phyloP scores from a whole-genome alignment of 192 early-diverging fungal species.

The Rhizophagus clarus region DNA sequence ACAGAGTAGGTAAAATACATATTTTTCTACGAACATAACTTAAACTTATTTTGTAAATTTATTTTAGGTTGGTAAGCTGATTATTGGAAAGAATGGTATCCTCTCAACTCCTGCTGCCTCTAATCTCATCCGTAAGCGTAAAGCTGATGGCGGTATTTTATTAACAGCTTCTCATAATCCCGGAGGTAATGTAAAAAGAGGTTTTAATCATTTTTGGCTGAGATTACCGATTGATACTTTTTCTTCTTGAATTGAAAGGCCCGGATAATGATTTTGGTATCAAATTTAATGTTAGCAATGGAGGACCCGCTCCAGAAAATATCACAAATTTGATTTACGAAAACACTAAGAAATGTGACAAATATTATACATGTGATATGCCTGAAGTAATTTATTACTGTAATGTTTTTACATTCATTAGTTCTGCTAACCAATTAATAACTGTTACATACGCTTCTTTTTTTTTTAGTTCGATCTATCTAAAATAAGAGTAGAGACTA shows the following conservation, averaged over 20 bases:
- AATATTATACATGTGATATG: conserved; percentile 64
- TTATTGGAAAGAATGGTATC: conserved; percentile 91
- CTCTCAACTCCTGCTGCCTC: conserved; percentile 96
- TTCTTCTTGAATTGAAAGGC: conserved; percentile 39
- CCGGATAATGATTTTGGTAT: conserved; percentile 98
- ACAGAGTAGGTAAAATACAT: conserved; percentile 56
- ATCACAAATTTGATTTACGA: conserved; percentile 93
- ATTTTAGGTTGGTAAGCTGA: conserved; percentile 75
- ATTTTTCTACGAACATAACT: background rate
- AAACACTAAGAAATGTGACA: conserved; percentile 71
- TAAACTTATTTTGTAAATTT: background rate
- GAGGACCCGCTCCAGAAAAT: conserved; percentile 94
- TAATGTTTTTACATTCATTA: background rate
- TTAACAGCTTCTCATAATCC: conserved; percentile 99
- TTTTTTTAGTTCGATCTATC: conserved; percentile 69
- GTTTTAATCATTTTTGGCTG: background rate
- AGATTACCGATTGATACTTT: background rate
- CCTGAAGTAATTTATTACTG: conserved; percentile 52
- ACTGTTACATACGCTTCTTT: background rate
- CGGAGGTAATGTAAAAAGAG: conserved; percentile 59
- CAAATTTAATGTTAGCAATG: conserved; percentile 97
- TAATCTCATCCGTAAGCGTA: conserved; percentile 84
- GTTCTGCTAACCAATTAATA: conserved; percentile 4
- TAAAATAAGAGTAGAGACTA: conserved; percentile 58
- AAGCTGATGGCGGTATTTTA: conserved; percentile 93